phyloP scores from a whole-genome alignment of 2,329 filamentous ascomycete species.

The Colletotrichum lentis region DNA sequence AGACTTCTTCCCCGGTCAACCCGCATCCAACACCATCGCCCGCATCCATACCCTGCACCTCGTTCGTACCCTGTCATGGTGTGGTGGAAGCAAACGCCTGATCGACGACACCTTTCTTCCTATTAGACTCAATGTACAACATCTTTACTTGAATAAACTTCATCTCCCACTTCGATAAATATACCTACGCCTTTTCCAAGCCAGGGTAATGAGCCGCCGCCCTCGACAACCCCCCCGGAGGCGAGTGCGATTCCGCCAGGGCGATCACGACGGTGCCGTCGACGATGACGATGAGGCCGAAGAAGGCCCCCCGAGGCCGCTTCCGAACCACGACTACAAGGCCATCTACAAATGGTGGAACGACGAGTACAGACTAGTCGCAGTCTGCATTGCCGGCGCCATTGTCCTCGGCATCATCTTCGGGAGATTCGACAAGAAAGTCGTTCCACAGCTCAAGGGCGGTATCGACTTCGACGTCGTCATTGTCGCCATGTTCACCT shows the following conservation, averaged over 20 bases:
- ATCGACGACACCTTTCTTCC: not conserved
- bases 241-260: not conserved
- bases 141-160: not conserved
- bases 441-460: constrained; percentile 44
- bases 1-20: not conserved
- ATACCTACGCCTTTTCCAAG: not conserved
- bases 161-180: not conserved
- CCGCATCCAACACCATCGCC: not conserved
- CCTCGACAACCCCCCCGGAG: not conserved
- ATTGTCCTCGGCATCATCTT: constrained; percentile 44
- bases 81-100: not conserved
- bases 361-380: constrained; percentile 48
- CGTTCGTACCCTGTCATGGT: not conserved
- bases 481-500: constrained; percentile 50
- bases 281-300: constrained; percentile 22
- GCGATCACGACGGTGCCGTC: constrained; percentile 23
- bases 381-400: constrained; percentile 44
- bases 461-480: constrained; percentile 48
- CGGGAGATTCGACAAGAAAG: constrained; percentile 44
- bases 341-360: constrained; percentile 49
- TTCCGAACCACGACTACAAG: constrained; percentile 27
- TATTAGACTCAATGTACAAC: not conserved
- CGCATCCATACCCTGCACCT: not conserved
- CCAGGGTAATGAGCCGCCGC: not conserved
- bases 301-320: constrained; percentile 19